Base-by-base conservation (phyloP, 2,329 filamentous ascomycete species). In the Lizonia empirigonia region DNA sequence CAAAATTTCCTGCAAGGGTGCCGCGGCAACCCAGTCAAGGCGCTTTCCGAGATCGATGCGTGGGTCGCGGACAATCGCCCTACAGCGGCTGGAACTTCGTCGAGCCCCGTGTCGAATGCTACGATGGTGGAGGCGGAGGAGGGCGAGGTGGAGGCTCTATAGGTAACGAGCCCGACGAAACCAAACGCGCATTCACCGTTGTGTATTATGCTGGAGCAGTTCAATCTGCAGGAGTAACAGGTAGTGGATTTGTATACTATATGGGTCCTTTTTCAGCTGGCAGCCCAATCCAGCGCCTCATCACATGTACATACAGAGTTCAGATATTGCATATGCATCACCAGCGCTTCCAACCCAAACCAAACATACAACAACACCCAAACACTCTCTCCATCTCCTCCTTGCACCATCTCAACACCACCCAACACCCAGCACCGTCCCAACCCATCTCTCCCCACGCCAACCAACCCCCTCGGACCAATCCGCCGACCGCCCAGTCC, bases 1-100 rank as follows among this genome's bases (percentile, higher is more conserved):
- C 69, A 72, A 23, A 65, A 63, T 34, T 71, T 65, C 29, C 51
- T 69, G 5, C 62, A 69, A 39, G 48, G 37, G 16, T 68, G 65
- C 20, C 64, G 63, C 8, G 60, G 66, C n/a, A 59, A 69, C 36
- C 62, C 65, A 1, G 26, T 45, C 38, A 61, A 55, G 27, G 65
- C 60, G 7, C 30, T 67, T 13, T 26, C 30, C 9, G 58, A 64
- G 0, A 53, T 66, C 1, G 59, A 62, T 13, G 44, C 53, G 3
- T 68, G 65, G 65, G 50, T 67, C 7, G 33, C 39, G 5, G 48
- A 64, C 5, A 64, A 58, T 7, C 39, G 49, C 13, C 33, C 32
- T 6, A 33, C 30, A 10, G 20, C 16, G 1, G 12, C 12, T 10
- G 49, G 49, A 7, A 40, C 18, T n/a, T 52, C 49, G 5, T 33